Conservation (phyloP, 768 basidiomycete species). For the Pleurotus djamor region DNA sequence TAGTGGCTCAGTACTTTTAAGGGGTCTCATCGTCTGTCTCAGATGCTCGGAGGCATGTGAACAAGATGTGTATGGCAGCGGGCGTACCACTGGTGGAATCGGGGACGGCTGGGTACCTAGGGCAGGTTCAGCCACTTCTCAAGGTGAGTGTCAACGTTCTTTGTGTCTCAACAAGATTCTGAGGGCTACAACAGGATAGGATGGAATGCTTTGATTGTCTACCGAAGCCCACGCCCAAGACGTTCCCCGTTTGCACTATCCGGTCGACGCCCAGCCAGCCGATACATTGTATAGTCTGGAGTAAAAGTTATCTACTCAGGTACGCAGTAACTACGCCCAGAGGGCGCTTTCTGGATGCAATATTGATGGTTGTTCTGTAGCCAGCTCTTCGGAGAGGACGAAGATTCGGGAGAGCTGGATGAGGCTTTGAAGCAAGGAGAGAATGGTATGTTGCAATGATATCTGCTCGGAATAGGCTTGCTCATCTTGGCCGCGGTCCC, state of each 20-base stretch:
- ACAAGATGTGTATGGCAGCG: conserved; percentile 96
- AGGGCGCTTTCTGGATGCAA: conserved; percentile 4
- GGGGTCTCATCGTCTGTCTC: background rate
- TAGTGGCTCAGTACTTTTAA: background rate
- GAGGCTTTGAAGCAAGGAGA: conserved; percentile 92
- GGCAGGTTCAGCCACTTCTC: conserved; percentile 92
- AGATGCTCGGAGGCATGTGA: conserved; percentile 96
- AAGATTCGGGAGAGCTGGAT: conserved; percentile 84
- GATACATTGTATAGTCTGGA: conserved; percentile 99
- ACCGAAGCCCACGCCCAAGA: conserved; percentile 90
- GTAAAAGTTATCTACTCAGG: conserved; percentile 95
- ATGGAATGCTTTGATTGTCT: conserved; percentile 97
- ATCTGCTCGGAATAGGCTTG: background rate
- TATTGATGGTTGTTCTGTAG: conserved; percentile 33
- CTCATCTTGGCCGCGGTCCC: background rate
- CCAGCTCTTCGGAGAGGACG: conserved; percentile 93
- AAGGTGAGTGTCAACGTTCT: conserved; percentile 48
- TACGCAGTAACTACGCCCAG: conserved; percentile 29
- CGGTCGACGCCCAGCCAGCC: conserved; percentile 95
- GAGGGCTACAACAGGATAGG: conserved; percentile 49
- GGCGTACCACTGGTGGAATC: conserved; percentile 90
- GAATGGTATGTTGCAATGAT: conserved; percentile 57
- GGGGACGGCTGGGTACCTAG: conserved; percentile 95
- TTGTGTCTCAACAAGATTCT: too few species aligned
- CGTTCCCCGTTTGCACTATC: conserved; percentile 97